A percentile compares a stretch with the other conserved stretches of the same genome.
Conservation (phyloP, 2,329 filamentous ascomycete genomes). For the Myriosclerotinia curreyana region DNA sequence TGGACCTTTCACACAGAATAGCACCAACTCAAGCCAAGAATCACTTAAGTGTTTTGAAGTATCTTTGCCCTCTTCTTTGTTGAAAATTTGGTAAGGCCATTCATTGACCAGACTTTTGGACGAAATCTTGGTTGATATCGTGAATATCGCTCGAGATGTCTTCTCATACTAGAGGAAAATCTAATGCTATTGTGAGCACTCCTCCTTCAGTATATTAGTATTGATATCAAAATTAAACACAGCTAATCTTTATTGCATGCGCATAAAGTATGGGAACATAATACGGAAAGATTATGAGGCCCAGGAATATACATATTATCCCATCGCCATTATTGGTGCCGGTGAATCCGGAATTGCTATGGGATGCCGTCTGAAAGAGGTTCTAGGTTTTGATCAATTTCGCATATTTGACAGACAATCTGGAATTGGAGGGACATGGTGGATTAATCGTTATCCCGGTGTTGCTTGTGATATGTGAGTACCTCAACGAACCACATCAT, state of each 20-base stretch:
- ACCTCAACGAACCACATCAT: background rate
- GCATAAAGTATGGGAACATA: constrained; percentile 32
- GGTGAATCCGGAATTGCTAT: constrained; percentile 59
- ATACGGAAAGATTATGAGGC: constrained; percentile 44
- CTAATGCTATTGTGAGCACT: background rate
- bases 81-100: background rate
- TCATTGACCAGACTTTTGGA: background rate
- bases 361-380: constrained; percentile 54
- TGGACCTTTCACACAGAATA: background rate
- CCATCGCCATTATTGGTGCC: constrained; percentile 54
- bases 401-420: constrained; percentile 55
- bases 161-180: background rate
- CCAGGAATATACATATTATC: constrained; percentile 41
- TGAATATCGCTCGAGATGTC: background rate
- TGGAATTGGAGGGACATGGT: constrained; percentile 54
- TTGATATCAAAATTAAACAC: background rate
- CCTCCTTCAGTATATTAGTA: background rate
- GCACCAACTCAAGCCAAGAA: background rate
- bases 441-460: constrained; percentile 57
- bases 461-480: constrained; percentile 51
- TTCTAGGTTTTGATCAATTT: constrained; percentile 55
- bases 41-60: background rate
- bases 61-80: background rate
- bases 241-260: background rate
- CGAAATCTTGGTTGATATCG: background rate